phyloP scores from a whole-genome alignment of 495 filamentous ascomycete genomes.

The Barbatosphaeria neglecta region DNA sequence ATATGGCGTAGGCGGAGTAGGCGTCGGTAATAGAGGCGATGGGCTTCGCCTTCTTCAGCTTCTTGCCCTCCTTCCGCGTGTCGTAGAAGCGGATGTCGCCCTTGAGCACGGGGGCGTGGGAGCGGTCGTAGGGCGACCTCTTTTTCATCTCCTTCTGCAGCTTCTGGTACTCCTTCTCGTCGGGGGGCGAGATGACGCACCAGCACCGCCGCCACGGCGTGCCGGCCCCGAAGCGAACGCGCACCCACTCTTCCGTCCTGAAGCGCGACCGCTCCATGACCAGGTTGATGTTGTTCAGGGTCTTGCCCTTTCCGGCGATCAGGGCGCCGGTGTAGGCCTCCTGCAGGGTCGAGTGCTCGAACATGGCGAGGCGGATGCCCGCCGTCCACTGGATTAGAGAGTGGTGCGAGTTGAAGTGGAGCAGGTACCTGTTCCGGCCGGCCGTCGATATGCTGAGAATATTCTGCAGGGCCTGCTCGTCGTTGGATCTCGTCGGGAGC shows the following conservation, averaged over 20 bases:
- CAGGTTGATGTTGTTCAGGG: conserved; percentile 70
- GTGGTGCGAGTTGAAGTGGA: conserved; percentile 91
- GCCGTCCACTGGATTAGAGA: conserved; percentile 95
- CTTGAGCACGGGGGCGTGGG: conserved; percentile 49
- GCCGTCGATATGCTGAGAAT: conserved; percentile 92
- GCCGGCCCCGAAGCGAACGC: conserved; percentile 90
- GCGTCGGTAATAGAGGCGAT: conserved; percentile 87
- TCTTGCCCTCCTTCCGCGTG: conserved; percentile 53
- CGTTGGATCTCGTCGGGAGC: conserved; percentile 64
- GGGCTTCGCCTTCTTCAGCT: conserved; percentile 80
- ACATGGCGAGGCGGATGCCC: conserved; percentile 88
- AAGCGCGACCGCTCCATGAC: conserved; percentile 72
- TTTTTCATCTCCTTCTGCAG: conserved; percentile 77
- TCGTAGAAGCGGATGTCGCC: conserved; percentile 94
- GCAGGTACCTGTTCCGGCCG: conserved; percentile 84
- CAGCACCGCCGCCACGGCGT: conserved; percentile 95
- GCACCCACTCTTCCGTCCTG: conserved; percentile 83
- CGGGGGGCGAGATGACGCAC: conserved; percentile 86
- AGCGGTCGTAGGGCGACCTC: conserved; percentile 68
- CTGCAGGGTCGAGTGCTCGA: conserved; percentile 82
- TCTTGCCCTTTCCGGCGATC: conserved; percentile 87
- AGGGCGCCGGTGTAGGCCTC: conserved; percentile 95
- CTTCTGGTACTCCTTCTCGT: conserved; percentile 82
- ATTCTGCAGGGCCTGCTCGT: conserved; percentile 73
- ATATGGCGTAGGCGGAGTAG: conserved; percentile 88